Base-by-base conservation (phyloP, 75 land plant species). In the Azolla pinnata region DNA sequence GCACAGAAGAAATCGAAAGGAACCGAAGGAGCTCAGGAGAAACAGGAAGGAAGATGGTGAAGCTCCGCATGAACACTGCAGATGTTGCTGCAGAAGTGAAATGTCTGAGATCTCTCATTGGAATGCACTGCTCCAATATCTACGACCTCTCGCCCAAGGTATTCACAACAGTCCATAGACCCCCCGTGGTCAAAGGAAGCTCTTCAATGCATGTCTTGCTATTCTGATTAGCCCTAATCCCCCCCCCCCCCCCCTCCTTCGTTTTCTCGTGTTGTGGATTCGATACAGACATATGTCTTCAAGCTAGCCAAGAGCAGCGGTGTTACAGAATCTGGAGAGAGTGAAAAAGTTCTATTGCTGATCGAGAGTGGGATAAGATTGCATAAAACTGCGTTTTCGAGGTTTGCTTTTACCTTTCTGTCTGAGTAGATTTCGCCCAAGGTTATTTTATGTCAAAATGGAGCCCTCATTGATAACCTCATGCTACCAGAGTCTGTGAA, bases 21-120 rank as follows among this genome's bases (percentile, higher is more conserved):
- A n/a, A 3, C 51, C 19, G 51, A 12, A 12, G 51, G 21, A 48
- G 51, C 51, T 8, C 18, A 18, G 51, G 19, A 4, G 51, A 7
- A 8, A 14, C 19, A 14, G 27, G 54, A 52, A 27, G 29, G 28
- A 47, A 61, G 63, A 92, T 93, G 98, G 98, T 93, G 85, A 93
- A 93, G 77, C 76, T 85, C 0, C 95, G 98, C 17, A 88, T 93
- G 98, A 93, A 85, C 78, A 88, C 95, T 31, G 98, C 98, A 66
- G 98, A 93, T 54, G 98, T 93, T 79, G 98, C 98, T 44, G 90
- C 98, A 0, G 96, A 93, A 71, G 96, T 93, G 54, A 85, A 83
- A 58, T 93, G 95, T 72, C 65, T 93, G 17, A 81, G 90, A 0
- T 32, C 60, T 4, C 75, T 88, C 23, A 93, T 93, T 56, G 98